These are phyloP conservation scores for Parathielavia hyrcaniae DNA, from an alignment of 495 filamentous ascomycete genomes.

Conservation along the genomic window DNA sequence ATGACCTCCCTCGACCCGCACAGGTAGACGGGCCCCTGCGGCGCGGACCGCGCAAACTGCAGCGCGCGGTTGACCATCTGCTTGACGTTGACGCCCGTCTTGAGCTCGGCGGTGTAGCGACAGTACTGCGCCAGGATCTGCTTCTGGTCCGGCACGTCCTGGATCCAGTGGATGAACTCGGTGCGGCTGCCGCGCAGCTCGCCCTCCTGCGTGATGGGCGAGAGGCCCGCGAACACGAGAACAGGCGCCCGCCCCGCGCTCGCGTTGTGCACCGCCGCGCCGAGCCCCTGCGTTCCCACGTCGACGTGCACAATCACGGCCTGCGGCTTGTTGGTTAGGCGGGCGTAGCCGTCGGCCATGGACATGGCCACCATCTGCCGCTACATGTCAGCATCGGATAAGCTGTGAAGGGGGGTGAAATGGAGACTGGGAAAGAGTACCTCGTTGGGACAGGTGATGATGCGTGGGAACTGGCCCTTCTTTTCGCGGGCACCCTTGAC, in stretches of 20 bases:
- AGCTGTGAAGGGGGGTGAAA: not conserved
- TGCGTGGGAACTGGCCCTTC: conserved; percentile 66
- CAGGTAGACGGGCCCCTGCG: conserved; percentile 82
- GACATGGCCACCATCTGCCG: conserved; percentile 90
- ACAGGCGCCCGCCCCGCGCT: conserved; percentile 80
- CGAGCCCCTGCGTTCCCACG: conserved; percentile 85
- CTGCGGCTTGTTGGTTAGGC: conserved; percentile 77
- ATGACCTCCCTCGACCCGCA: conserved; percentile 80
- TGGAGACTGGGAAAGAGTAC: conserved; percentile 33
- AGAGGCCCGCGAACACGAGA: conserved; percentile 84
- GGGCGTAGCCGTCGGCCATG: conserved; percentile 93
- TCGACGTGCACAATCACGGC: conserved; percentile 95
- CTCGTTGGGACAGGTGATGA: conserved; percentile 93
- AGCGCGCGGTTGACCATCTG: conserved; percentile 90
- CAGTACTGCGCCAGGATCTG: conserved; percentile 90
- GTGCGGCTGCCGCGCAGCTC: conserved; percentile 83
- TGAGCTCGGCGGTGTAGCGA: conserved; percentile 85
- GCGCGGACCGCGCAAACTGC: conserved; percentile 76
- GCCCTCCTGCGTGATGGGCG: conserved; percentile 84
- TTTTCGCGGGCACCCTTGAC: conserved; percentile 69
- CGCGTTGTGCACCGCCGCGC: conserved; percentile 88
- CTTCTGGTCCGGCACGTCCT: conserved; percentile 93
- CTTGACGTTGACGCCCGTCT: conserved; percentile 88
- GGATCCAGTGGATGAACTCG: conserved; percentile 97
- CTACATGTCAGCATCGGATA: conserved; percentile 9